Conservation (phyloP, 202 grass and related monocot genomes). For the Zizania palustris region DNA sequence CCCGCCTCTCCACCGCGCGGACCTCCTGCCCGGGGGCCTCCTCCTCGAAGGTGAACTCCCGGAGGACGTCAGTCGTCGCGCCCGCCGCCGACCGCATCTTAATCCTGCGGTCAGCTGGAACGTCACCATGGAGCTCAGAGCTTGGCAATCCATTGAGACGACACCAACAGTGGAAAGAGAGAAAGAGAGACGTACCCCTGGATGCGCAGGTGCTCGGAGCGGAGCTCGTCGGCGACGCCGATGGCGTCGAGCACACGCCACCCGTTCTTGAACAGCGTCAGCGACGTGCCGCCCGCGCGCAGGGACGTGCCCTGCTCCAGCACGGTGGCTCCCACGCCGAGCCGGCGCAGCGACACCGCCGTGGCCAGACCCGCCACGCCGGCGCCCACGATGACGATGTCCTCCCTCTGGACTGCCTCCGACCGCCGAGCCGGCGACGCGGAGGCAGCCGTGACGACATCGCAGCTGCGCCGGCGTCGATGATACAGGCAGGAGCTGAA, state of each 20-base stretch:
- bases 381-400: slow-evolving; percentile 73
- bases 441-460: too few species aligned
- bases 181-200: slow-evolving; percentile 82
- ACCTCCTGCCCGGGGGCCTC: slow-evolving; percentile 91
- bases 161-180: background rate
- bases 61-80: slow-evolving; percentile 55
- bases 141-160: slow-evolving; percentile 2
- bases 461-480: background rate
- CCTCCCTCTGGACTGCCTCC: slow-evolving; percentile 18
- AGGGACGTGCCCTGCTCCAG: slow-evolving; percentile 78
- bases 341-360: slow-evolving; percentile 62
- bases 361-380: slow-evolving; percentile 86
- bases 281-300: slow-evolving; percentile 78
- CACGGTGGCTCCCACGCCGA: slow-evolving; percentile 67
- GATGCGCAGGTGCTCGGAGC: slow-evolving; percentile 68
- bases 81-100: slow-evolving; percentile 74
- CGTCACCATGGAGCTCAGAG: slow-evolving; percentile 55
- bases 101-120: slow-evolving; percentile 76
- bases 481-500: background rate
- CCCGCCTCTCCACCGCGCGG: slow-evolving; percentile 73
- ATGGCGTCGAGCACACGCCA: slow-evolving; percentile 86
- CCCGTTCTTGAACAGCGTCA: slow-evolving; percentile 92
- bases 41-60: slow-evolving; percentile 83
- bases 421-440: background rate
- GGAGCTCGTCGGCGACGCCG: slow-evolving; percentile 85